These are phyloP conservation scores for Neoconidiobolus thromboides DNA, from an alignment of 371 early-diverging fungal genomes.

Conservation along the genomic window DNA sequence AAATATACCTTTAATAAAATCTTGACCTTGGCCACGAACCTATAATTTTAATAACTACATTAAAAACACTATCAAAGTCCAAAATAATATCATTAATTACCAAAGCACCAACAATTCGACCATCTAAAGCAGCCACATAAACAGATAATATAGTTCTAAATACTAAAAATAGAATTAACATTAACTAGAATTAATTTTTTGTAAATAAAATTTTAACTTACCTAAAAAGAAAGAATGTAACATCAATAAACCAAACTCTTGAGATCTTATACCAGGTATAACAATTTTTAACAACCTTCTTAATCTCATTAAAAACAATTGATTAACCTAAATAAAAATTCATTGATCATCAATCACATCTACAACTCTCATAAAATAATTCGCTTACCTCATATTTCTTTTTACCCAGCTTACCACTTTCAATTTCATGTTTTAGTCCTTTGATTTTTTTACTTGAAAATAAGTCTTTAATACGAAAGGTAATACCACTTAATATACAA, in stretches of 20 bases:
- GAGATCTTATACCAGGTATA: conserved; percentile 56
- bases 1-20: conserved; percentile 57
- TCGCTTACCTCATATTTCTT: neutral
- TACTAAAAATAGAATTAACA: conserved; percentile 19
- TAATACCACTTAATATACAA: neutral
- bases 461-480: neutral
- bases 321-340: conserved; percentile 32
- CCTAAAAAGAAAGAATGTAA: conserved; percentile 63
- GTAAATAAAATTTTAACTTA: conserved; percentile 13
- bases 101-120: conserved; percentile 74
- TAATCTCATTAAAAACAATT: conserved; percentile 48
- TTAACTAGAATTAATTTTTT: conserved; percentile 10
- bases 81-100: conserved; percentile 18
- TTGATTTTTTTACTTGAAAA: neutral
- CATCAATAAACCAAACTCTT: conserved; percentile 59
- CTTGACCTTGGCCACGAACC: conserved; percentile 50
- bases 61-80: neutral
- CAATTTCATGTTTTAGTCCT: neutral
- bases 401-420: neutral
- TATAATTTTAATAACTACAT: conserved; percentile 3
- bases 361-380: neutral
- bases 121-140: conserved; percentile 80
- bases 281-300: conserved; percentile 45
- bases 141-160: conserved; percentile 67
- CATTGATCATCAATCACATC: neutral